These are phyloP conservation scores for Amanita subjunquillea DNA, from an alignment of 768 basidiomycete species.

Conservation along the genomic window DNA sequence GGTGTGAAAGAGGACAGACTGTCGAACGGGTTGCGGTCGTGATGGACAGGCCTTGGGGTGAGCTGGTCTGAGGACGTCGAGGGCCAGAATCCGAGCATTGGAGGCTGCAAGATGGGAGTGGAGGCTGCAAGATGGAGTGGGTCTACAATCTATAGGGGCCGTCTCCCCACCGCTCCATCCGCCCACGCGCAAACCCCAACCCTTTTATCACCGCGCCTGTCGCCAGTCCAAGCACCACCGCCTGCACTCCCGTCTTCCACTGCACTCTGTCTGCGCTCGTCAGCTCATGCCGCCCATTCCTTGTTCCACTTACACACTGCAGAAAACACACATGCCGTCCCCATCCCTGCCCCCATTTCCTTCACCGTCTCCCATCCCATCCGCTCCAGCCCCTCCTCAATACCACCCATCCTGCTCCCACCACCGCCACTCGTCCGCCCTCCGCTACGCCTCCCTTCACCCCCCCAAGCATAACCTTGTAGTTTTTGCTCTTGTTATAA, in stretches of 20 bases:
- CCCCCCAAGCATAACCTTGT: slow-evolving; percentile 66
- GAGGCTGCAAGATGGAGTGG: background rate
- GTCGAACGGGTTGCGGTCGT: slow-evolving; percentile 57
- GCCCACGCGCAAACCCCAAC: slow-evolving; percentile 27
- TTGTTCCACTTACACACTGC: slow-evolving; percentile 31
- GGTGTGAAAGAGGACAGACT: slow-evolving; percentile 10
- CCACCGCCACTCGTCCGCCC: slow-evolving; percentile 33
- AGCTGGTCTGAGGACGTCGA: slow-evolving; percentile 38
- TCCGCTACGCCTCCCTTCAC: slow-evolving; percentile 57
- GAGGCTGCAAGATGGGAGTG: slow-evolving; percentile 8
- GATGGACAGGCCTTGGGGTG: slow-evolving; percentile 43
- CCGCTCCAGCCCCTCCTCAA: slow-evolving; percentile 28
- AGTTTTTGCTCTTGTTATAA: slow-evolving; percentile 95
- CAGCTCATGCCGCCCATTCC: background rate
- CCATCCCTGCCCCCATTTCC: slow-evolving; percentile 53
- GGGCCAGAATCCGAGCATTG: slow-evolving; percentile 68
- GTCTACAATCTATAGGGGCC: slow-evolving; percentile 8
- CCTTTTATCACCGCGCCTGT: slow-evolving; percentile 45
- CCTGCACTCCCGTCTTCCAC: slow-evolving; percentile 36
- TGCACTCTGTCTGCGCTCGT: slow-evolving; percentile 44
- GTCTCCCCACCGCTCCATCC: slow-evolving; percentile 11
- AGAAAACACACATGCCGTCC: slow-evolving; percentile 50
- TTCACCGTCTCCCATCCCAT: slow-evolving; percentile 29
- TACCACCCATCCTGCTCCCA: slow-evolving; percentile 32
- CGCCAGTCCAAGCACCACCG: slow-evolving; percentile 42